These are phyloP conservation scores for Metschnikowia corniflorae DNA, from an alignment of 805 yeast genomes.

Conservation along the genomic window DNA sequence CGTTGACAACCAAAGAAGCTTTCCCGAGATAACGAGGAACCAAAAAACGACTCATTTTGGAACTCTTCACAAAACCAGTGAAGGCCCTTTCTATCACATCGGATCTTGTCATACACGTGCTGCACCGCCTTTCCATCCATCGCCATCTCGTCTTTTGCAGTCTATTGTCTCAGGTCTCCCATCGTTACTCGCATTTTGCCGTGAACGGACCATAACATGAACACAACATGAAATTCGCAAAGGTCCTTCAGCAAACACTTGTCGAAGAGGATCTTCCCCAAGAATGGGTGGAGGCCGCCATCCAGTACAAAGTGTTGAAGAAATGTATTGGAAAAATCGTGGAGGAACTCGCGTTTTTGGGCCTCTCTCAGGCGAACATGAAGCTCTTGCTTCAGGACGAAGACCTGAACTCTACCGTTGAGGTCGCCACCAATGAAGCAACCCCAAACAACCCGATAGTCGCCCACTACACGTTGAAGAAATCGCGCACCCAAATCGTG, in stretches of 20 bases:
- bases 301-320: conserved; percentile 68
- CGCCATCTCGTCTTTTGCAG: no score
- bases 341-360: conserved; percentile 55
- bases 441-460: conserved; percentile 36
- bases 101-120: no score
- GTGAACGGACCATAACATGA: no score
- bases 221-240: conserved; percentile 67
- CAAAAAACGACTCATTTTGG: no score
- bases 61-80: no score
- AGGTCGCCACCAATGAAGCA: conserved; percentile 31
- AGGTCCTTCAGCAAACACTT: conserved; percentile 60
- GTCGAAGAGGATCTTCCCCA: conserved; percentile 58
- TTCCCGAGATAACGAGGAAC: no score
- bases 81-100: no score
- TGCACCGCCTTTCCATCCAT: no score
- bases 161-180: no score
- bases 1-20: no score
- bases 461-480: conserved; percentile 41
- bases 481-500: conserved; percentile 25
- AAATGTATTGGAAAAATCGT: conserved; percentile 66
- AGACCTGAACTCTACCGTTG: conserved; percentile 24
- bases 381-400: conserved; percentile 35
- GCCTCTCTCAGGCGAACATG: conserved; percentile 47
- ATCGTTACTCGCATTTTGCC: no score
- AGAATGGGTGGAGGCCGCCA: conserved; percentile 66